Evolutionary conservation across 1,284 basidiomycete species (phyloP), one percentile per base, ranked within the genome.

Genomic region (Marasmius sp.): DNA sequence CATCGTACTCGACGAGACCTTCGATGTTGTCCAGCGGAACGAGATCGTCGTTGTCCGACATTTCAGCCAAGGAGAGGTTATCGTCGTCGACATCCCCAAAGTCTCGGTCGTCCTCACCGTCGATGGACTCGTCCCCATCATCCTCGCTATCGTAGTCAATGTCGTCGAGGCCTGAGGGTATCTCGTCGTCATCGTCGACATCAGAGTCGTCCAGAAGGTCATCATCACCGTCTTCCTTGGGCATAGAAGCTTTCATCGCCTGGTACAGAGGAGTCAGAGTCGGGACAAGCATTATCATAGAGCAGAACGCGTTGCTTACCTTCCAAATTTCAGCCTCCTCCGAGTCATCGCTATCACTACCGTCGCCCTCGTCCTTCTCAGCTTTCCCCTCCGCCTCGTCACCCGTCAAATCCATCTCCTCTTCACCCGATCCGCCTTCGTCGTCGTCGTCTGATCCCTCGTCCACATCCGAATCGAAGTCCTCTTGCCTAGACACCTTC

Each of bases 161-260:
- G 20, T 72, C 72, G 22, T 75, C 77, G 39, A 74, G 69, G 60
- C 75, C 78, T 6, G 62, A 73, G 4, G 72, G 70, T 7, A 72
- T 65, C 33, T 77, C 77, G 33, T 77, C 78, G 38, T 72, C 67
- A 47, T 75, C 71, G 38, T 78, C 80, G 22, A 72, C 69, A 58
- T 76, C 79, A 14, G 75, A 75, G 36, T 77, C 79, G 58, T 80
- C 76, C 56, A 70, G 20, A 20, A 79, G 70, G 53, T 77, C 77
- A n/a, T 80, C 79, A 55, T 82, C 82, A 11, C 76, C 83, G 12
- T 73, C 71, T 49, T 77, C 79, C 57, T 77, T 82, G 2, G 92
- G 92, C 85, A 95, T 89, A 9, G 85, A 85, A 7, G 86, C 85
- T 81, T 92, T 86, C 91, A 96, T 95, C 0, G 85, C 93, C 93